Evolutionary conservation across 352 stramenopile species (phyloP), one percentile per base, ranked within the genome.

Genomic region (Plasmopara halstedii): DNA sequence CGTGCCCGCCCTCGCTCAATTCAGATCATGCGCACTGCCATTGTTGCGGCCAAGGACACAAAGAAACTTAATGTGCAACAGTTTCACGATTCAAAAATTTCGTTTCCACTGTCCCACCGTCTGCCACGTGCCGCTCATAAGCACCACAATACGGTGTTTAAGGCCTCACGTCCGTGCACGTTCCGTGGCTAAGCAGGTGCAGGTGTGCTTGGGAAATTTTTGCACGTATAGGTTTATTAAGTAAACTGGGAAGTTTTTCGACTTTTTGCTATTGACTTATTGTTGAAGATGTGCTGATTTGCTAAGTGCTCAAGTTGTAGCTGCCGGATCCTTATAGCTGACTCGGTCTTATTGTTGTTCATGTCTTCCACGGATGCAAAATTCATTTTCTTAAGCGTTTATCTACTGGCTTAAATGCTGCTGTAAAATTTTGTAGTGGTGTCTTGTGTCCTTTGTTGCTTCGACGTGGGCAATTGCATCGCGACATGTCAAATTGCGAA

Each of bases 21-120:
- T 70, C 97, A 99, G 83, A 99, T 99, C 74, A 99, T 99, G 81
- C 85, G 95, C 64, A 99, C 97, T 33, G 88, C 83, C 22, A 97
- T 96, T 52, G 70, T 99, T 27, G 81, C 87, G 26, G 81, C 87
- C 51, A 96, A 96, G 75, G 93, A 99, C 72, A 90, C 96, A 45
- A 97, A 98, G 83, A 95, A 97, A 76, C 44, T 70, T 29, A 97
- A 96, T 73, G 88, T 96, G 51, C 87, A 97, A 75, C 96, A 99
- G 86, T 99, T 98, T 79, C 88, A 97, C 70, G 75, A 98, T 70
- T 76, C 63, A 46, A 90, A 96, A 43, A 97, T 99, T 70, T 98
- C 96, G 82, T 99, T 99, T 92, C 97, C 96, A 47, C 80, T 99
- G 54, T 86, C 94, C 36, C 96, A 99, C 84, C 94, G 95, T 64